These are phyloP conservation scores for Silene conica DNA, from an alignment of 148 eudicot species.

Conservation along the genomic window DNA sequence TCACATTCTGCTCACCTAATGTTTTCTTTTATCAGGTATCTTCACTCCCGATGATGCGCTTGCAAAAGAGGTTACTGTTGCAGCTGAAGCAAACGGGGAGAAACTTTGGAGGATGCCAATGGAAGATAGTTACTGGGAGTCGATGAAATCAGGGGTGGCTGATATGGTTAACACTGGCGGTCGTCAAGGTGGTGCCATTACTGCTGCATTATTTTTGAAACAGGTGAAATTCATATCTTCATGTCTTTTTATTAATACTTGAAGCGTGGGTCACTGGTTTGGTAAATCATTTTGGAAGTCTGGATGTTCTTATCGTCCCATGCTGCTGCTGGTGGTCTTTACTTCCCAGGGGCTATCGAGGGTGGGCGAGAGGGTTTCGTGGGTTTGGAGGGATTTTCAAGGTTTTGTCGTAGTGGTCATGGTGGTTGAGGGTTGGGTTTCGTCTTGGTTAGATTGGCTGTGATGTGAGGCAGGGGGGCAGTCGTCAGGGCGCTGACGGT, in stretches of 20 bases:
- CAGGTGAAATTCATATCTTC: slow-evolving; percentile 47
- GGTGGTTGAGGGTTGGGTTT: no score
- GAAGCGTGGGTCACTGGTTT: background rate
- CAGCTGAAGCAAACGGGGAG: slow-evolving; percentile 79
- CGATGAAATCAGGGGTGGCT: slow-evolving; percentile 94
- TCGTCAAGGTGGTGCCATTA: slow-evolving; percentile 94
- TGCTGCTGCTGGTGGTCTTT: background rate
- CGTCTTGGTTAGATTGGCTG: no score
- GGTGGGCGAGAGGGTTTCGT: no score
- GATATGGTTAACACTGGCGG: slow-evolving; percentile 96
- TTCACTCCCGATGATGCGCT: slow-evolving; percentile 84
- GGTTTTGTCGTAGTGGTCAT: no score
- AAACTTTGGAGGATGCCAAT: slow-evolving; percentile 91
- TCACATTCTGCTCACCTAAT: background rate
- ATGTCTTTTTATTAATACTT: background rate
- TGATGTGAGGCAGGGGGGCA: no score
- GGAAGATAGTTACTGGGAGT: slow-evolving; percentile 96
- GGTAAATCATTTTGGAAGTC: background rate
- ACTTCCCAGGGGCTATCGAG: no score
- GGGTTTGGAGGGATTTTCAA: no score
- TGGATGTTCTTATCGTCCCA: background rate
- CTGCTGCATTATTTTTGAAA: slow-evolving; percentile 93
- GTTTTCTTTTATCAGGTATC: slow-evolving; percentile 46
- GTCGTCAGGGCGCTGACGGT: no score
- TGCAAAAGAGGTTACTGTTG: slow-evolving; percentile 71